Conservation (phyloP, 2,329 filamentous ascomycete genomes). For the Dothideomycetes sp. region DNA sequence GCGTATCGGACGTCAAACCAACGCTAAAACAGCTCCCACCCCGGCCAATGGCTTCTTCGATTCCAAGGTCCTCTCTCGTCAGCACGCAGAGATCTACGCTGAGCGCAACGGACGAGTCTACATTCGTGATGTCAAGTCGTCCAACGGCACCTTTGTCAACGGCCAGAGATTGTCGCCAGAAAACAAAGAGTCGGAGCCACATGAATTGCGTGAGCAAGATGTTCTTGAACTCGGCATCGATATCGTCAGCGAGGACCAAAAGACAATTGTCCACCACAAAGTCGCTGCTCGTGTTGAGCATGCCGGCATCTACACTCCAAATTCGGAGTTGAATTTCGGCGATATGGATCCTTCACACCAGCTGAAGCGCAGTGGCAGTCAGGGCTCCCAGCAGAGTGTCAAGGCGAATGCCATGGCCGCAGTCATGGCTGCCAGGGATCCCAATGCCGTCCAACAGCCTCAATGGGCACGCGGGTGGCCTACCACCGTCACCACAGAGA, state of each 20-base stretch:
- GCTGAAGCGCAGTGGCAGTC: conserved; percentile 50
- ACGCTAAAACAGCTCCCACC: conserved; percentile 89
- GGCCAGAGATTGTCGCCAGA: conserved; percentile 81
- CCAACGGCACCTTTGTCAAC: conserved; percentile 97
- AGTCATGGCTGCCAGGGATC: conserved; percentile 38
- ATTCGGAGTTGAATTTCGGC: conserved; percentile 79
- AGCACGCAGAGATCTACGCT: conserved; percentile 94
- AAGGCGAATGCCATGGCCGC: conserved; percentile 15
- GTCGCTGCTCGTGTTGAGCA: conserved; percentile 95
- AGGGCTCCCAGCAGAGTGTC: conserved; percentile 22
- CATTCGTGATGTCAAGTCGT: conserved; percentile 96
- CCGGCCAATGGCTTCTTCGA: conserved; percentile 92
- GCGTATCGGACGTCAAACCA: conserved; percentile 91
- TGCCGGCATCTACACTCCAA: conserved; percentile 69
- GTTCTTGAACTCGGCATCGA: conserved; percentile 93
- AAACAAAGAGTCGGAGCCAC: conserved; percentile 91
- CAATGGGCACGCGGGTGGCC: conserved; percentile 75
- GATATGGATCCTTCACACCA: conserved; percentile 70
- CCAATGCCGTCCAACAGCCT: conserved; percentile 45
- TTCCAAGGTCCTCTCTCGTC: conserved; percentile 90
- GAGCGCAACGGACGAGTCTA: conserved; percentile 71
- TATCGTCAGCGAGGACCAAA: conserved; percentile 97
- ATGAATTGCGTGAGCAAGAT: conserved; percentile 84
- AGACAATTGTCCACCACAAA: conserved; percentile 96
- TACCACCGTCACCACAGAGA: conserved; percentile 83